Base-by-base conservation (phyloP, 805 yeast species). In the Brettanomyces naardenensis region DNA sequence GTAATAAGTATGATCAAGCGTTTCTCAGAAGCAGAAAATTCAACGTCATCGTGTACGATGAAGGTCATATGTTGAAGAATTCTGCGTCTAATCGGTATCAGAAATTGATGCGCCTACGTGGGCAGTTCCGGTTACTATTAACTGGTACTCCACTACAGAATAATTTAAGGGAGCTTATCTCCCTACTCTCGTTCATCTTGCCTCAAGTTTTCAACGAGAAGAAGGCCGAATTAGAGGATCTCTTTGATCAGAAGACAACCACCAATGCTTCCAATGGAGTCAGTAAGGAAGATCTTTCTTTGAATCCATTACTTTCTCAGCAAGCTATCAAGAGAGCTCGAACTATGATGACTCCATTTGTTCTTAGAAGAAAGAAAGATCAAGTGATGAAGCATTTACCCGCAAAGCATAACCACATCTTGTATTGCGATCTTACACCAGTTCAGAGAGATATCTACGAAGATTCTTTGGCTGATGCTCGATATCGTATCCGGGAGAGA, bases 101-200 rank as follows among this genome's bases (percentile, higher is more conserved):
- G 43, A 90, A 88, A 59, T 68, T 92, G 44, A 89, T 90, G 95
- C 76, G 76, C 51, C 65, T 92, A 37, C 72, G 70, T 42, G 96
- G 92, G 1, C 71, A 73, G n/a, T 92, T 90, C 63, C 71, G 98
- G 49, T 64, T 92, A 23, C 61, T 92, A 33, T 69, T 92, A 42
- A 92, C 99, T 1, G 99, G 99, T 58, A 92, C 99, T 0, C 99
- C 99, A 6, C 65, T 92, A 43, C 99, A 92, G 56, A 92, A 92
- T 55, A 92, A 92, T 56, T 65, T 92, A 52, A 76, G 78, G 53
- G 99, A 92, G 56, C 69, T 92, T 41, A 88, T 92, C 49, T 88
- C 97, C 2, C 65, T 92, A 42, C 68, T 92, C 42, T 88, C 95
- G 30, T 92, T 92, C 54, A 92, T 92, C 61, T 65, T 92, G 53